These are phyloP conservation scores for Cordyceps cicadae DNA, from an alignment of 2,329 filamentous ascomycete species.

Conservation along the genomic window DNA sequence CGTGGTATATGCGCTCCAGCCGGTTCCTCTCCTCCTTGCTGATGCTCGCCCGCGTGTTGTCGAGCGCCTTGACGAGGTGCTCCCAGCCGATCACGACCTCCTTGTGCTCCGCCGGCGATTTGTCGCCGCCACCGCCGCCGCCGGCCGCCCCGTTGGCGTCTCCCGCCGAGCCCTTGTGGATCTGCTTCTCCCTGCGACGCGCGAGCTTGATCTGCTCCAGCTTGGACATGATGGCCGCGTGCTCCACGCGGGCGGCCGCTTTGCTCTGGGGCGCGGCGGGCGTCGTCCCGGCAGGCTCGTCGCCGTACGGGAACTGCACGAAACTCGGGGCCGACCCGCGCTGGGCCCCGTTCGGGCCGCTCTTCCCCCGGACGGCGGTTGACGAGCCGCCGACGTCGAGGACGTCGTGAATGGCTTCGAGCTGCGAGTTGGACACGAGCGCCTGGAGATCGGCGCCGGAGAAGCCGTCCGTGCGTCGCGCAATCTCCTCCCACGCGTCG, in stretches of 20 bases:
- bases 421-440: slow-evolving; percentile 88
- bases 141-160: not conserved
- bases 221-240: slow-evolving; percentile 71
- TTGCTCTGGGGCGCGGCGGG: slow-evolving; percentile 37
- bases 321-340: slow-evolving; percentile 44
- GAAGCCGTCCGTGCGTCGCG: slow-evolving; percentile 74
- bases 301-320: slow-evolving; percentile 77
- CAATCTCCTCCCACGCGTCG: slow-evolving; percentile 62
- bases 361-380: slow-evolving; percentile 23
- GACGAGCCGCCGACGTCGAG: slow-evolving; percentile 47
- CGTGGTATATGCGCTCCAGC: slow-evolving; percentile 73
- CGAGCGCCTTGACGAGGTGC: slow-evolving; percentile 71
- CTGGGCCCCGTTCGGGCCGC: slow-evolving; percentile 24
- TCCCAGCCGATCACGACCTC: slow-evolving; percentile 80
- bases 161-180: slow-evolving; percentile 20
- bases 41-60: slow-evolving; percentile 73
- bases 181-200: slow-evolving; percentile 40
- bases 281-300: slow-evolving; percentile 34
- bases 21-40: slow-evolving; percentile 66
- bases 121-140: slow-evolving; percentile 20
- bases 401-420: slow-evolving; percentile 93
- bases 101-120: slow-evolving; percentile 30
- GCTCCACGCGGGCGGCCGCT: slow-evolving; percentile 58
- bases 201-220: slow-evolving; percentile 69
- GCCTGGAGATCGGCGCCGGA: slow-evolving; percentile 93